These are phyloP conservation scores for Neonectria ditissima DNA, from an alignment of 2,329 filamentous ascomycete species.

Conservation along the genomic window DNA sequence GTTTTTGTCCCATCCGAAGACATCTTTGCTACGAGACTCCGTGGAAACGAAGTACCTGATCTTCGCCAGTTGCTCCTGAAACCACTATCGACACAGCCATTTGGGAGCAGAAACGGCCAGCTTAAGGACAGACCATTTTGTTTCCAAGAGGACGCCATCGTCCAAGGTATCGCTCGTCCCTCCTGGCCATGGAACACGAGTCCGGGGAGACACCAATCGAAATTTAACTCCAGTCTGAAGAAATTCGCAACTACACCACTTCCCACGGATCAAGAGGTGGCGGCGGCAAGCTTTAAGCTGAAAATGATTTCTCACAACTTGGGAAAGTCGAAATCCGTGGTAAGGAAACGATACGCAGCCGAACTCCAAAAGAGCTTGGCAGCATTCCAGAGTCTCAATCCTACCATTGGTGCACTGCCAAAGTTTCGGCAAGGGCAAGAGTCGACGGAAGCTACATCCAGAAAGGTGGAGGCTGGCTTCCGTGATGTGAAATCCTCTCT, in stretches of 20 bases:
- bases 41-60: constrained; percentile 36
- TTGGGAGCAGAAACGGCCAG: not conserved
- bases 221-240: not conserved
- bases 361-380: constrained; percentile 38
- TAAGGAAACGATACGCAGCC: constrained; percentile 34
- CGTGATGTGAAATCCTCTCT: constrained; percentile 25
- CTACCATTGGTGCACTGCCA: not conserved
- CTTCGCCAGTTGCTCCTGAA: constrained; percentile 35
- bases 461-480: constrained; percentile 25
- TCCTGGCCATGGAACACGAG: constrained; percentile 17
- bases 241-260: constrained; percentile 9
- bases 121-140: not conserved
- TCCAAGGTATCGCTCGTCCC: not conserved
- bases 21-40: constrained; percentile 28
- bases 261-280: constrained; percentile 18
- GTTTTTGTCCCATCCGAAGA: constrained; percentile 31
- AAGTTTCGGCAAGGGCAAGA: constrained; percentile 16
- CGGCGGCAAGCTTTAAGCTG: constrained; percentile 21
- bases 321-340: constrained; percentile 30
- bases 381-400: constrained; percentile 33
- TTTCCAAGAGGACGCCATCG: constrained; percentile 18
- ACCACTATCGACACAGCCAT: constrained; percentile 9
- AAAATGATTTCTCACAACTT: constrained; percentile 25
- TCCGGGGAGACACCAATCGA: not conserved
- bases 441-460: constrained; percentile 14